Base-by-base conservation (phyloP, 208 protist species). In the Eutreptiella sp. region DNA sequence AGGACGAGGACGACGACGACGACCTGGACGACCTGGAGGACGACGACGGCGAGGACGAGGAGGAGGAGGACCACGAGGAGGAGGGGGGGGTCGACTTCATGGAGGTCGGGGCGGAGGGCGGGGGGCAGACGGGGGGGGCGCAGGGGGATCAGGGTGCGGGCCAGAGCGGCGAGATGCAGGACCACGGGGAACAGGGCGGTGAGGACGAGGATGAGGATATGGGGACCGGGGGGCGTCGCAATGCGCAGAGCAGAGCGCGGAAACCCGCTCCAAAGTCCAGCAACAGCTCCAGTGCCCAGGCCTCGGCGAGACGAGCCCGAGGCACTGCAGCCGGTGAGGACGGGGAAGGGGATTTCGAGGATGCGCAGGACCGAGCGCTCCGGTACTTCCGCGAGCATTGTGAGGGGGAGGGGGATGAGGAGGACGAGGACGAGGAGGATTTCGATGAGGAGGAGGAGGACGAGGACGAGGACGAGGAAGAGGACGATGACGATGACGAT, bases 391-490 rank as follows among this genome's bases (percentile, higher is more conserved):
- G 26, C 23, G 23, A 27, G 0, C 23, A 43, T 43, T 21, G 26
- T 43, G 39, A 43, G 0, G 26, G 39, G 23, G 39, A 43, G 2
- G 39, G 26, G 23, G 39, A 43, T 27, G 23, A n/a, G n/a, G n/a
- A n/a, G n/a, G n/a, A n/a, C n/a, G n/a, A n/a, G n/a, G n/a, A n/a
- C n/a, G n/a, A n/a, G n/a, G n/a, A n/a, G n/a, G n/a, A n/a, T n/a
- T n/a, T n/a, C n/a, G n/a, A n/a, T n/a, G n/a, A n/a, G n/a, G 26
- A 41, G 16, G 36, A 41, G 36, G n/a, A n/a, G n/a, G n/a, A 41
- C n/a, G 36, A 41, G n/a, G 36, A 41, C n/a, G n/a, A 41, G n/a
- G n/a, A n/a, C n/a, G 16, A 41, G n/a, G 36, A 41, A 41, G 36
- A 41, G n/a, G n/a, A 41, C n/a, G 36, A 41, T n/a, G 36, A 41